Evolutionary conservation across 495 filamentous ascomycete species (phyloP), one percentile per base, ranked within the genome.

Genomic region (Xylaria venustula): DNA sequence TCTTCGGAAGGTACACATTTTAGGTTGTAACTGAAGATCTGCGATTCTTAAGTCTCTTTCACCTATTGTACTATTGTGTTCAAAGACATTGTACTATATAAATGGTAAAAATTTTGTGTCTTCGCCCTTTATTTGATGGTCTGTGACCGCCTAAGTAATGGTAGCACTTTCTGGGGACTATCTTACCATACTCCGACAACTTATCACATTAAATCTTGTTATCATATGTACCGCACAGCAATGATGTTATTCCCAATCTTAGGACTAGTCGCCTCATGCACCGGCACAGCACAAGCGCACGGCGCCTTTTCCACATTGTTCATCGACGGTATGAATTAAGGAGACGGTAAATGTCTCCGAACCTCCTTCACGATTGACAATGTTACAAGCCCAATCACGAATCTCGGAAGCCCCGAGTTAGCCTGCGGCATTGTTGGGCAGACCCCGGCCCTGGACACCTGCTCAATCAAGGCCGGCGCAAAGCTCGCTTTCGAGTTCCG

Each of bases 271-370:
- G 49, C 53, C 53, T 56, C 53, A 26, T 22, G 37, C 12, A 26
- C 32, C 23, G 23, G 22, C 3, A 11, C 40, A 23, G 51, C 58
- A n/a, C 52, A 65, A 40, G 85, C 83, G 34, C 88, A 91, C 63
- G 88, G 88, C 15, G 67, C 81, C 55, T 81, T 88, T 65, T 85
- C 85, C 9, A 85, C 81, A 19, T 76, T 90, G 63, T 85, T 77
- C 60, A 74, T 90, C 63, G 71, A 87, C 67, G 83, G 80, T 54
- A 73, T 79, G 20, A 72, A 78, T 65, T 81, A 89, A 64, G 88
- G 87, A 58, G 78, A 84, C 67, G 88, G 83, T 1, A 81, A 77
- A 41, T 88, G 85, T 65, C 75, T 91, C 37, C 83, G 87, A 15
- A 85, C 86, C 78, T 77, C 78, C 53, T 79, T 73, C 26, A 75